Percentiles rank a stretch among this genome's conserved stretches.
Evolutionary conservation across 2,329 filamentous ascomycete genomes (phyloP).

Genomic region (Fusarium virguliforme): DNA sequence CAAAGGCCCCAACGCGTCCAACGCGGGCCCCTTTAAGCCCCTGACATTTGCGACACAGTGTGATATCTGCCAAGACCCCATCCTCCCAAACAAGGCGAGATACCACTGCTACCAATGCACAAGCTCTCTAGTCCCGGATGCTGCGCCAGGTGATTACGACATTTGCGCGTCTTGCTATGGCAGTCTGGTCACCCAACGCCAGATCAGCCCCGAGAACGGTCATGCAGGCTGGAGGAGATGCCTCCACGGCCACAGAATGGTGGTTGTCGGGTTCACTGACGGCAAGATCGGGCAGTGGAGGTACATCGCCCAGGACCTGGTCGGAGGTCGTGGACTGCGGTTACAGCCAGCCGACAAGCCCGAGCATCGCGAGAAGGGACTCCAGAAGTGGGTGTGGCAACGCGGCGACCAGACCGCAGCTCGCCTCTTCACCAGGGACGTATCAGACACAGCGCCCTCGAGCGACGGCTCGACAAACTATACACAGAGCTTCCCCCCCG

Average conservation of each 20-base stretch:
- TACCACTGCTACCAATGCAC: conserved; percentile 87
- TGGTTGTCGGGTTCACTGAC: conserved; percentile 82
- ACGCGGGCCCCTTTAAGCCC: conserved; percentile 73
- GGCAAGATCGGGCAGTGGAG: conserved; percentile 77
- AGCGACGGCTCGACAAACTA: conserved; percentile 50
- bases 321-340: conserved; percentile 82
- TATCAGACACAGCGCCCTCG: conserved; percentile 62
- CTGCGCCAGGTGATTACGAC: conserved; percentile 83
- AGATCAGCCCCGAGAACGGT: conserved; percentile 83
- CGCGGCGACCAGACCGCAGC: conserved; percentile 59
- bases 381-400: conserved; percentile 70
- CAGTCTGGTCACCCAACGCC: conserved; percentile 73
- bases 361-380: conserved; percentile 53
- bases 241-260: conserved; percentile 86
- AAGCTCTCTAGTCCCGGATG: conserved; percentile 63
- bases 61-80: conserved; percentile 82
- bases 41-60: conserved; percentile 83
- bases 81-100: conserved; percentile 77
- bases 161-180: conserved; percentile 86
- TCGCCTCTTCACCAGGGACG: conserved; percentile 68
- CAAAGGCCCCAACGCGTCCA: conserved; percentile 63
- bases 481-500: conserved; percentile 74
- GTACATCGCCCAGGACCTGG: conserved; percentile 78
- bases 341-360: conserved; percentile 66
- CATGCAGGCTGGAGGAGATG: conserved; percentile 88